Evolutionary conservation across 306 rosid genomes (phyloP), one percentile per base, ranked within the genome.

Genomic region (Casuarina glauca): DNA sequence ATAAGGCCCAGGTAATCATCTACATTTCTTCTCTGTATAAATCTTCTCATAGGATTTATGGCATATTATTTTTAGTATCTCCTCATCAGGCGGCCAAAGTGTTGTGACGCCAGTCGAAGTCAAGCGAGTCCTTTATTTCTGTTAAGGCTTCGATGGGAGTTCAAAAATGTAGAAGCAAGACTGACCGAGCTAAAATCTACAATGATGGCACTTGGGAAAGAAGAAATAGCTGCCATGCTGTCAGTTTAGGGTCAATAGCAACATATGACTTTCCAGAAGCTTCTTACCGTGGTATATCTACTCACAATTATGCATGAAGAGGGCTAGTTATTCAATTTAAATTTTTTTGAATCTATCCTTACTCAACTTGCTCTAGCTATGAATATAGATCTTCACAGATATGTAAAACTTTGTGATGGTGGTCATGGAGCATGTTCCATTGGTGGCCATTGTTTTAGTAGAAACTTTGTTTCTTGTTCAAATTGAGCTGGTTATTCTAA

Each of bases 221-320:
- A n/a, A n/a, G n/a, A n/a, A n/a, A n/a, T n/a, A n/a, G 73, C 90
- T 54, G 97, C 97, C 50, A 92, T 94, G 98, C 79, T 82, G 78
- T 88, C 98, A 13, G 98, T 94, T 82, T 96, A 92, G 87, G 93
- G 87, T 74, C 88, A 94, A 66, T 96, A 94, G 77, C 98, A 92
- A 76, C 88, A 90, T 61, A 82, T 87, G 78, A 94, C 98, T 77
- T 89, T 83, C 61, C 84, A 89, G 63, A 88, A 90, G 74, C 93
- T 92, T 84, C 82, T 81, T 79, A 88, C 91, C 42, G 87, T 92
- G 98, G 97, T 94, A 92, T 76, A 26, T 77, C 46, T 76, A 43
- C 69, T 16, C 72, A 50, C 26, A 32, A 9, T 76, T 72, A 51
- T 58, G 82, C 52, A 66, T 63, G 69, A 12, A 20, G 43, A 46